These are phyloP conservation scores for Crucihimalaya himalaica DNA, from an alignment of 345 rosid genomes.

Conservation along the genomic window DNA sequence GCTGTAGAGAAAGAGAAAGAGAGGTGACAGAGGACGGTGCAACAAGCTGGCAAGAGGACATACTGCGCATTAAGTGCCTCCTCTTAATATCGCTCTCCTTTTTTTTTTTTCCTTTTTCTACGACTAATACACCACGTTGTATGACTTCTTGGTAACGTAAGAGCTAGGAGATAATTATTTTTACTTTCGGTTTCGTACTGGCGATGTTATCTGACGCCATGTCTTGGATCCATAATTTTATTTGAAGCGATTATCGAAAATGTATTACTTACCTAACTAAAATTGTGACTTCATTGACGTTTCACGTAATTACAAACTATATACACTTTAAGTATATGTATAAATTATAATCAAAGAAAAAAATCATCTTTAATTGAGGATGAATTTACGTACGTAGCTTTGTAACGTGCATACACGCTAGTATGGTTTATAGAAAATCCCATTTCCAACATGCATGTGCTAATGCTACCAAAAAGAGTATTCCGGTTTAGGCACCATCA, in stretches of 20 bases:
- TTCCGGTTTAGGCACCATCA: neutral
- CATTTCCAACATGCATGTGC: neutral
- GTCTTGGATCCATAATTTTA: neutral
- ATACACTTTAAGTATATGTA: no score
- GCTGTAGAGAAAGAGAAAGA: constrained; percentile 18
- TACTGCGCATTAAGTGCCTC: constrained; percentile 55
- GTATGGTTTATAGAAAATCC: neutral
- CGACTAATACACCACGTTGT: neutral
- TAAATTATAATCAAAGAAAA: neutral
- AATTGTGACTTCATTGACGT: neutral
- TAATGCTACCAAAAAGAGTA: neutral
- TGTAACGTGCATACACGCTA: constrained; percentile 8
- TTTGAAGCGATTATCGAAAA: neutral
- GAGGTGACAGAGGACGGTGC: constrained; percentile 21
- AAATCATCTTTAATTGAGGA: neutral
- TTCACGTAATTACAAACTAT: neutral
- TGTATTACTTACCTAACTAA: neutral
- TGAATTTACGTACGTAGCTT: neutral
- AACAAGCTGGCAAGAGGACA: constrained; percentile 48
- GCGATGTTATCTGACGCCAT: neutral
- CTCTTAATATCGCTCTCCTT: constrained; percentile 10
- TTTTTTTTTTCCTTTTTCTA: neutral
- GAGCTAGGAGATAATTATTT: neutral
- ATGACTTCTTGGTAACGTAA: constrained; percentile 4
- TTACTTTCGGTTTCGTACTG: neutral